Evolutionary conservation across 306 rosid species (phyloP), one percentile per base, ranked within the genome.

Genomic region (Quercus ilex): DNA sequence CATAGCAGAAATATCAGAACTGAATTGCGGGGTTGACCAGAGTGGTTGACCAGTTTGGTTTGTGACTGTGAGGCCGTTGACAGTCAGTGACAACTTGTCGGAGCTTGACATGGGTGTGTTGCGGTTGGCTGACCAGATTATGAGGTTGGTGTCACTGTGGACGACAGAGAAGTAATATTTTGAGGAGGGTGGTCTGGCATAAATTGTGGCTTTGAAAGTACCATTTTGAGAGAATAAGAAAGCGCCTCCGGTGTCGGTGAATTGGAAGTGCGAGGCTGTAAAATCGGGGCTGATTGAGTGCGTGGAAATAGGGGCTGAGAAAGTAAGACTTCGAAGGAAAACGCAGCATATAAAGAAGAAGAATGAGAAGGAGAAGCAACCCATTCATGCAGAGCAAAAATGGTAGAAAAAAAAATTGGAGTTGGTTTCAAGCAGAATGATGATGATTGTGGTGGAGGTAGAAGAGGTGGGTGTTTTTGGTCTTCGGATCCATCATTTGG

Each of bases 91-190:
- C 93, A 94, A 79, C 20, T 57, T 17, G 63, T 78, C 96, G 41
- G 94, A 85, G 76, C 64, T 79, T 1, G 97, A 86, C 73, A 94
- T 82, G 6, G 97, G 85, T 12, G 78, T 86, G 28, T 85, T 59
- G 13, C 84, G 90, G 75, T 94, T 94, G 15, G 93, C 98, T 6
- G 97, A 86, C 98, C 98, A 94, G 78, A 89, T 87, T 73, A 90
- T 70, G 10, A 92, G 76, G 83, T 82, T 86, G 53, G 98, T 86
- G 7, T 86, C 78, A 15, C 17, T 88, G 60, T 92, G 98, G 68
- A 90, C 83, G 82, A 94, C 81, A 56, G 91, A 92, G 33, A 94
- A 46, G 77, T 92, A 89, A 38, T 38, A 38, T 5, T 38, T 7
- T 38, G 43, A 38, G 43, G 79, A 89, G 90, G 71, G 80, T 88